phyloP scores from a whole-genome alignment of 2,329 filamentous ascomycete species.

The Ophiocordyceps sinensis region DNA sequence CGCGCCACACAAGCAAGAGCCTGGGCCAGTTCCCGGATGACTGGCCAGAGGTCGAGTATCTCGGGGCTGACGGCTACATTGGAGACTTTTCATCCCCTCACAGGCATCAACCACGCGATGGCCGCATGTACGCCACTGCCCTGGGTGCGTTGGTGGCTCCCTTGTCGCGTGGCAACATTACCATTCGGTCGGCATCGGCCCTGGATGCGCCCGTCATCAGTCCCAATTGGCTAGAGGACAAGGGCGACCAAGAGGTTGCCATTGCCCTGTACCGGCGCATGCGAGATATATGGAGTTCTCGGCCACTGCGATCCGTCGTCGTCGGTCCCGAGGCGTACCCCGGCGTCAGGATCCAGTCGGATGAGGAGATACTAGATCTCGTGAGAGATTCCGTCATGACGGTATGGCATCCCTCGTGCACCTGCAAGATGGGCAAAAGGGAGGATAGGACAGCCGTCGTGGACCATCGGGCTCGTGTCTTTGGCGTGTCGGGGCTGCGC shows the following conservation, averaged over 20 bases:
- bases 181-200: conserved; percentile 17
- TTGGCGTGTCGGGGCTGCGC: neutral
- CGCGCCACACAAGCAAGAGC: neutral
- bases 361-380: conserved; percentile 8
- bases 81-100: neutral
- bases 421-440: conserved; percentile 34
- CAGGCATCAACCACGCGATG: neutral
- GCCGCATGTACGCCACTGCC: conserved; percentile 3
- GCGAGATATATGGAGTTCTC: conserved; percentile 14
- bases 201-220: conserved; percentile 24
- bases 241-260: conserved; percentile 26
- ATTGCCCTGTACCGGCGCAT: conserved; percentile 26
- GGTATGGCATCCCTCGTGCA: conserved; percentile 35
- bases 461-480: neutral
- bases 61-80: neutral
- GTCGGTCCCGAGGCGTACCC: neutral
- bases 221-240: conserved; percentile 27
- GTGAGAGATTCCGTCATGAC: conserved; percentile 28
- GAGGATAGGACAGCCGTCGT: conserved; percentile 18
- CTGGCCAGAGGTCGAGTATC: neutral
- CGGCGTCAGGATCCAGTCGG: conserved; percentile 2
- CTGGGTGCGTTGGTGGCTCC: conserved; percentile 14
- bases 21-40: neutral
- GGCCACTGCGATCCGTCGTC: neutral
- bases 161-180: conserved; percentile 26